phyloP scores from a whole-genome alignment of 139 green algal species.

The Medakamo hakoo region DNA sequence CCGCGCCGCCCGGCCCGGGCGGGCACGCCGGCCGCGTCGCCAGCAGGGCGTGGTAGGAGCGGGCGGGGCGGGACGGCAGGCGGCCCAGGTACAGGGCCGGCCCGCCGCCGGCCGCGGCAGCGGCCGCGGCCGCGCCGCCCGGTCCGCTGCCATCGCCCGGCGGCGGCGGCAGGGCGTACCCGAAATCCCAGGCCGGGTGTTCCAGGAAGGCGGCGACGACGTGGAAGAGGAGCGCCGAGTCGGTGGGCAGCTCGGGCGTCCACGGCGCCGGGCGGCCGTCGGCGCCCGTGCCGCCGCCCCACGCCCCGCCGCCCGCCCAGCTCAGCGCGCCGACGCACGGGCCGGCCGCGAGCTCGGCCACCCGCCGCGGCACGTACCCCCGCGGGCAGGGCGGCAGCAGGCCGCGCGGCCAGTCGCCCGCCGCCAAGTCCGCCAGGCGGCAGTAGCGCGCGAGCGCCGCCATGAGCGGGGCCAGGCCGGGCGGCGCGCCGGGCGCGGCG shows the following conservation, averaged over 20 bases:
- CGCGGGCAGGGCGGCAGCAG: constrained; percentile 42
- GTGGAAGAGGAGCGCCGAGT: constrained; percentile 56
- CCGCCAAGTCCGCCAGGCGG: constrained; percentile 34
- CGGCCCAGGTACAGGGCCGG: background rate
- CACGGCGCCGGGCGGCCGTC: no score
- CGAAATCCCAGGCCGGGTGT: constrained; percentile 46
- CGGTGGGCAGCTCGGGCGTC: constrained; percentile 52
- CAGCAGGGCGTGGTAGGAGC: constrained; percentile 3
- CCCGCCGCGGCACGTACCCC: constrained; percentile 40
- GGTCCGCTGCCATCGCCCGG: background rate
- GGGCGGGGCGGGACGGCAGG: constrained; percentile 1
- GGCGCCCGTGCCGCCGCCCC: constrained; percentile 25
- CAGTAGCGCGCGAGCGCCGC: constrained; percentile 44
- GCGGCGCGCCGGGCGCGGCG: no score
- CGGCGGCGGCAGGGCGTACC: background rate
- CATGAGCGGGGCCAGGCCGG: background rate
- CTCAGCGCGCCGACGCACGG: constrained; percentile 33
- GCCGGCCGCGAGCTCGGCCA: constrained; percentile 36
- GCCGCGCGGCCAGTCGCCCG: constrained; percentile 31
- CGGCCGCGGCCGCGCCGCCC: background rate
- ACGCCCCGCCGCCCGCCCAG: constrained; percentile 40
- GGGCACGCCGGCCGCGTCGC: background rate
- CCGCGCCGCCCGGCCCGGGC: constrained; percentile 10
- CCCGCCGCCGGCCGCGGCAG: background rate
- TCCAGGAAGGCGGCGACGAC: constrained; percentile 59